Percentiles rank a stretch among this genome's conserved stretches.
phyloP scores from a whole-genome alignment of 2,329 filamentous ascomycete species.

The Fusarium chuoi region DNA sequence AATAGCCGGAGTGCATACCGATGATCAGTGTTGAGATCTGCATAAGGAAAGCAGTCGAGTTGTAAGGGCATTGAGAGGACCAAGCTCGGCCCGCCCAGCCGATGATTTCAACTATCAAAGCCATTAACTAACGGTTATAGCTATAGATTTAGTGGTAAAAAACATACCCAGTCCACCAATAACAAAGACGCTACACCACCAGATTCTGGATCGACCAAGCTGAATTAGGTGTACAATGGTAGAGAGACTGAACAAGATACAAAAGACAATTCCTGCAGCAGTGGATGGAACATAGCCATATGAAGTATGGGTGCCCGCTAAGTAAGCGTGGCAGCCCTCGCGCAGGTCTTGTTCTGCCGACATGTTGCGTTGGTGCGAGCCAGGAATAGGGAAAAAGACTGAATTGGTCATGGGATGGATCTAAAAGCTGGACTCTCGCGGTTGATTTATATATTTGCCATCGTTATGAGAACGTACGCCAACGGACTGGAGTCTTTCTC shows the following conservation, averaged over 20 bases:
- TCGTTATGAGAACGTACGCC: neutral
- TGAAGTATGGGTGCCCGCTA: neutral
- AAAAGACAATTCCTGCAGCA: neutral
- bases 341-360: neutral
- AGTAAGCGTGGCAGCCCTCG: neutral
- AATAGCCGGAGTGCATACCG: neutral
- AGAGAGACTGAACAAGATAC: neutral
- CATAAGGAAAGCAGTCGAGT: neutral
- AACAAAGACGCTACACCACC: neutral
- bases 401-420: neutral
- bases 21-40: neutral
- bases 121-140: neutral
- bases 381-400: fast-evolving
- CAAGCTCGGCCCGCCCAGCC: neutral
- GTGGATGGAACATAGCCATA: neutral
- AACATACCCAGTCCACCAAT: neutral
- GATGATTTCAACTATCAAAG: neutral
- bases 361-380: neutral
- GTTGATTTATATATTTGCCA: neutral
- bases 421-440: neutral
- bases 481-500: fast-evolving
- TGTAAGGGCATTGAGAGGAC: neutral
- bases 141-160: fast-evolving
- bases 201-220: neutral
- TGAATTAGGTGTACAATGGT: neutral